Conservation (phyloP, 179 eudicot species). For the Beta corolliflora region DNA sequence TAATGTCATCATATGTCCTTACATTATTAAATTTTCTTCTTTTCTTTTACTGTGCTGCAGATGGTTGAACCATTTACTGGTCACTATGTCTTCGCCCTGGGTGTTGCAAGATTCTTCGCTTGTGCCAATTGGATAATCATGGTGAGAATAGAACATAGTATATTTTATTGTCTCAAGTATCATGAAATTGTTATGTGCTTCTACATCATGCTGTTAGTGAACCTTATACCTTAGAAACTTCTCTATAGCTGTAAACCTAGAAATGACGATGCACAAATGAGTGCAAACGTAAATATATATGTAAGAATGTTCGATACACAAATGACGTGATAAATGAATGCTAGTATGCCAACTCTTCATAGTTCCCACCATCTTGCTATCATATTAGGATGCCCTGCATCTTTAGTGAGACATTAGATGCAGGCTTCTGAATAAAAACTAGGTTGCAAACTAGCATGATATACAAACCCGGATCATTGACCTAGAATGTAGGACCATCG, state of each 20-base stretch:
- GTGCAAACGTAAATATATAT: too few species aligned
- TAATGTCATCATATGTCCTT: too few species aligned
- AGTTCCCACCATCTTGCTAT: neutral
- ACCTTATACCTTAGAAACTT: too few species aligned
- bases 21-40: neutral
- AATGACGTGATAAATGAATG: too few species aligned
- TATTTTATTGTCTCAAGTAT: neutral
- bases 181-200: neutral
- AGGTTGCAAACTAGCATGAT: too few species aligned
- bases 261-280: neutral
- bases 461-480: neutral
- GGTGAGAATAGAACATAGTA: constrained; percentile 34
- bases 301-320: too few species aligned
- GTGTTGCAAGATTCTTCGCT: constrained; percentile 74
- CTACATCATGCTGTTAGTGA: neutral
- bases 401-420: too few species aligned
- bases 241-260: neutral
- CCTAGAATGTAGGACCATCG: neutral
- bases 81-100: constrained; percentile 85
- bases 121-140: constrained; percentile 87
- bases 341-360: neutral
- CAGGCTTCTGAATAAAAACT: too few species aligned
- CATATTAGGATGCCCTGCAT: neutral
- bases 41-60: constrained; percentile 33
- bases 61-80: constrained; percentile 84